Evolutionary conservation across 768 basidiomycete genomes (phyloP).

Genomic region (Mycena maculata): DNA sequence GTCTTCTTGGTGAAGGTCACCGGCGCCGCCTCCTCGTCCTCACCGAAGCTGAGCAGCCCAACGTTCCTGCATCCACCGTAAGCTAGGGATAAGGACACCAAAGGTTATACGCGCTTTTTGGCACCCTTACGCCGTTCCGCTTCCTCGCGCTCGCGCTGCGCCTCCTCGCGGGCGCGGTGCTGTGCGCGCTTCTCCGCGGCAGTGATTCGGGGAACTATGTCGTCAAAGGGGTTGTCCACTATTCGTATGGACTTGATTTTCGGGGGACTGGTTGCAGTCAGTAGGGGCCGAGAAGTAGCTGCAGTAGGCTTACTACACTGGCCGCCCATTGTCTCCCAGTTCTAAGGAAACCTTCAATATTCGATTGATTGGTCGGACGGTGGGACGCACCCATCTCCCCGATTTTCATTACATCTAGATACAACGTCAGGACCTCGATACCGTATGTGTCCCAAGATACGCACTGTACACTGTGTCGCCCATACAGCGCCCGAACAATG

Average conservation of each 20-base stretch:
- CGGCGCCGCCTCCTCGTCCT: conserved; percentile 68
- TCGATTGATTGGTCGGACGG: not conserved
- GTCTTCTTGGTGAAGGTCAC: conserved; percentile 78
- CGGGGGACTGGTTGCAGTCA: conserved; percentile 71
- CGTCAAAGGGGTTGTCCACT: conserved; percentile 93
- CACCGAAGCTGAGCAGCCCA: conserved; percentile 89
- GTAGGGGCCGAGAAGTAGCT: conserved; percentile 4
- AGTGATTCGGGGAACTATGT: conserved; percentile 96
- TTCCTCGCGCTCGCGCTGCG: conserved; percentile 83
- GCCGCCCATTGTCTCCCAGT: conserved; percentile 77
- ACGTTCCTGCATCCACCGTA: conserved; percentile 71
- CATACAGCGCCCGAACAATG: conserved; percentile 89
- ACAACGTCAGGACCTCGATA: too few species aligned
- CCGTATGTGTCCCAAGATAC: too few species aligned
- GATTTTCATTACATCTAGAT: conserved; percentile 94
- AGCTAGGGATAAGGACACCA: not conserved
- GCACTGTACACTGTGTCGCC: conserved; percentile 92
- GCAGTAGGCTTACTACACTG: conserved; percentile 75
- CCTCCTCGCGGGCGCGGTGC: conserved; percentile 80
- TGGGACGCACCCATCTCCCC: conserved; percentile 80
- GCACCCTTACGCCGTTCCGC: conserved; percentile 76
- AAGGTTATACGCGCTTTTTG: conserved; percentile 76
- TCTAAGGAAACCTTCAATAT: conserved; percentile 56
- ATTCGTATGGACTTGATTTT: conserved; percentile 89
- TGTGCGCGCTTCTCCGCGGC: conserved; percentile 91